Conservation (phyloP, 257 asterid genomes). For the Solanum appendiculatum region DNA sequence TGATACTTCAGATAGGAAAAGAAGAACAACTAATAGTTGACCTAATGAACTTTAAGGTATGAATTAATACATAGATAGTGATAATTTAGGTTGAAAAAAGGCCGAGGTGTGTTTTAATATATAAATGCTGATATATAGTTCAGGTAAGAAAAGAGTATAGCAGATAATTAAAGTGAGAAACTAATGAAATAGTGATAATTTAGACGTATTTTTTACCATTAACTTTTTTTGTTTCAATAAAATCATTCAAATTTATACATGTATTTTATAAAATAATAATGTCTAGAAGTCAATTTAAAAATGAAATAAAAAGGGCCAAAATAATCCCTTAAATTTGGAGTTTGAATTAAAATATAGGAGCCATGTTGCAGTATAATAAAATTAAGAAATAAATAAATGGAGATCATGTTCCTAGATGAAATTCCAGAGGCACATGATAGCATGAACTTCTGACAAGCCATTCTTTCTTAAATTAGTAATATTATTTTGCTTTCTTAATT, state of each 20-base stretch:
- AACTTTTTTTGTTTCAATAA: too few relatives aligned
- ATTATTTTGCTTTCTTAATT: not conserved
- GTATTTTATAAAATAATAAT: too few relatives aligned
- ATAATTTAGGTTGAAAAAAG: not conserved
- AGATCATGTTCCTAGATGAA: not conserved
- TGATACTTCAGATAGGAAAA: not conserved
- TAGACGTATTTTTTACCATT: not conserved
- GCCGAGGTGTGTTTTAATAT: not conserved
- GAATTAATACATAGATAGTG: not conserved
- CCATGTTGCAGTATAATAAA: not conserved
- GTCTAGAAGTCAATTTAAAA: too few relatives aligned
- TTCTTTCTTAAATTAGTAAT: not conserved
- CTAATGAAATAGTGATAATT: not conserved
- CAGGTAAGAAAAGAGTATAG: not conserved
- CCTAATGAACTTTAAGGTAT: not conserved
- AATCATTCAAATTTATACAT: too few relatives aligned
- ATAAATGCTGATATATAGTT: not conserved
- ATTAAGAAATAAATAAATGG: not conserved
- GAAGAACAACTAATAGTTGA: not conserved
- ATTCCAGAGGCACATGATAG: not conserved
- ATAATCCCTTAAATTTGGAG: not conserved
- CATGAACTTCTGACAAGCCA: not conserved
- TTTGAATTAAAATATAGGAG: not conserved
- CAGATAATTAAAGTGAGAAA: not conserved
- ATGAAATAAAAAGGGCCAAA: too few relatives aligned